phyloP scores from a whole-genome alignment of 2,329 filamentous ascomycete genomes.

The Talaromyces piceae region DNA sequence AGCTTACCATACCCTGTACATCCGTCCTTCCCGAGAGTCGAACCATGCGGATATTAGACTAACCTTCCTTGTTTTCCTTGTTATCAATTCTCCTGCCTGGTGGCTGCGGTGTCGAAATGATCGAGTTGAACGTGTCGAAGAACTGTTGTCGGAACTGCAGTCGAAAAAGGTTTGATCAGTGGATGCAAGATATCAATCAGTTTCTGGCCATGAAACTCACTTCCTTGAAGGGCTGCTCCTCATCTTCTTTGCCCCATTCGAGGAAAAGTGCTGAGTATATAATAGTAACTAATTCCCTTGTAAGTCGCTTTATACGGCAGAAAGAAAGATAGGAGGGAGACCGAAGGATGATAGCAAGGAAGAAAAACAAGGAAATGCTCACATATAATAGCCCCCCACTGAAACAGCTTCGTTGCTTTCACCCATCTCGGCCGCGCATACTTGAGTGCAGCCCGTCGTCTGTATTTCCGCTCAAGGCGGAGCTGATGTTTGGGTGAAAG shows the following conservation, averaged over 20 bases:
- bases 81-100: constrained; percentile 14
- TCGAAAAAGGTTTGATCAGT: constrained; percentile 1
- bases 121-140: constrained; percentile 23
- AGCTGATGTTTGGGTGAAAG: constrained; percentile 60
- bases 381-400: constrained; percentile 49
- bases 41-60: background rate
- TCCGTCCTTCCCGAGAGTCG: background rate
- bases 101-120: constrained; percentile 27
- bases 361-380: too few species aligned
- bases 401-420: constrained; percentile 50
- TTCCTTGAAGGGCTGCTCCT: constrained; percentile 32
- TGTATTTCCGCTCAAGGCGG: constrained; percentile 59
- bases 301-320: background rate
- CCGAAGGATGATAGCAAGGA: too few species aligned
- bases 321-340: background rate
- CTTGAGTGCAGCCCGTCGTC: constrained; percentile 54
- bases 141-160: constrained; percentile 27
- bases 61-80: background rate
- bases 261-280: constrained; percentile 39
- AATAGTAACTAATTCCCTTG: constrained; percentile 29
- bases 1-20: background rate
- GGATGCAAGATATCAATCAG: background rate
- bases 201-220: constrained; percentile 24
- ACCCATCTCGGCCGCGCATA: constrained; percentile 53
- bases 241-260: constrained; percentile 34